Conservation (phyloP, 108 stramenopile species). For the Stephanodiscus triporus region DNA sequence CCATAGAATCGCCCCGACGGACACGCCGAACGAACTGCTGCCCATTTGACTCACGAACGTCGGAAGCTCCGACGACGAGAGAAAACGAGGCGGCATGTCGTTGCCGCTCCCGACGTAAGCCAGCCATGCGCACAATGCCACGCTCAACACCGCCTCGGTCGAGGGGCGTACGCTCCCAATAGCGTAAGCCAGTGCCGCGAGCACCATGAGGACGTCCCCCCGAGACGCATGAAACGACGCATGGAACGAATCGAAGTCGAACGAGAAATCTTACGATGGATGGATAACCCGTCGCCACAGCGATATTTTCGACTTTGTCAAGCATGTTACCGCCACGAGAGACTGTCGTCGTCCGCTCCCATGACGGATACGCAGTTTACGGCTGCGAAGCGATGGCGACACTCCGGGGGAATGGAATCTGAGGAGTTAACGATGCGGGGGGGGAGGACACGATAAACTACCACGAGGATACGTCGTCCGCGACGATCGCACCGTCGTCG, state of each 20-base stretch:
- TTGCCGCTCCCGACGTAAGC: slow-evolving; percentile 5
- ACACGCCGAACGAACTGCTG: slow-evolving; percentile 38
- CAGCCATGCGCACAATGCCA: slow-evolving; percentile 35
- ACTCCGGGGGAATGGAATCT: too few relatives aligned
- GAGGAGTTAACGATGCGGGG: too few relatives aligned
- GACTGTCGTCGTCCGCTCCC: too few relatives aligned
- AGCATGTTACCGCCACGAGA: too few relatives aligned
- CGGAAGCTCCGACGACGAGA: slow-evolving; percentile 11
- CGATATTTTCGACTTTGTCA: too few relatives aligned
- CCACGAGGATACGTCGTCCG: too few relatives aligned
- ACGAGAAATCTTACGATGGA: too few relatives aligned
- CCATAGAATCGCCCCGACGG: slow-evolving; percentile 71
- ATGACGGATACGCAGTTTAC: slow-evolving; percentile 78
- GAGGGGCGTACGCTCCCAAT: slow-evolving; percentile 72
- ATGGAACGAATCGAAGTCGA: background rate
- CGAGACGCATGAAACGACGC: slow-evolving; percentile 40
- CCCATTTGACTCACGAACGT: slow-evolving; percentile 48
- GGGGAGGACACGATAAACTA: too few relatives aligned
- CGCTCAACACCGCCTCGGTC: slow-evolving; percentile 64
- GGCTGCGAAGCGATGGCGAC: too few relatives aligned
- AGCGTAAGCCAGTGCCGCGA: slow-evolving; percentile 75
- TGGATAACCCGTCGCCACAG: too few relatives aligned
- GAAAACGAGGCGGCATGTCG: background rate
- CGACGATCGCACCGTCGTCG: too few relatives aligned
- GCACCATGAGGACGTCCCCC: slow-evolving; percentile 74